A percentile compares a stretch with the other conserved stretches of the same genome.
phyloP scores from a whole-genome alignment of 2,329 filamentous ascomycete species.

The Colletotrichum filicis region DNA sequence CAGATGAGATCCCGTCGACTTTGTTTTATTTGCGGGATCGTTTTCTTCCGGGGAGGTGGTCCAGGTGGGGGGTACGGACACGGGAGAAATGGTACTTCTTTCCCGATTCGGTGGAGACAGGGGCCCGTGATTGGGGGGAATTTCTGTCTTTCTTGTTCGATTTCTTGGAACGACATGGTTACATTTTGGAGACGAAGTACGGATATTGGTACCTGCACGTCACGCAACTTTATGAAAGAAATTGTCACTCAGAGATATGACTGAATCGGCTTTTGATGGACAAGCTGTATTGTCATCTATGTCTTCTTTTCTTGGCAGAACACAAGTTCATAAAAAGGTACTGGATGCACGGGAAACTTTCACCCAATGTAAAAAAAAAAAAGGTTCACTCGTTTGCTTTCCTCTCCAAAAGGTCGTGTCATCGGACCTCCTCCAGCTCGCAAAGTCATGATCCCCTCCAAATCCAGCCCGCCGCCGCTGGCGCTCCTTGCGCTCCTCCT shows the following conservation, averaged over 20 bases:
- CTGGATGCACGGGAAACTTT: too few relatives aligned
- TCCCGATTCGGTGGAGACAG: background rate
- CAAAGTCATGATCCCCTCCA: background rate
- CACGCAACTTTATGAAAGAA: too few relatives aligned
- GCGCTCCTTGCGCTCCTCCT: background rate
- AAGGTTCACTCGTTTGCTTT: too few relatives aligned
- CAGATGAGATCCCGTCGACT: background rate
- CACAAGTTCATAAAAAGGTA: background rate
- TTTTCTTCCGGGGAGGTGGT: conserved; percentile 9
- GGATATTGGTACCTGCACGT: too few relatives aligned
- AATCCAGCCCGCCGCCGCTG: background rate
- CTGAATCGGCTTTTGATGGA: background rate
- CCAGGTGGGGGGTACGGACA: too few relatives aligned
- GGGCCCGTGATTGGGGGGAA: conserved; percentile 26
- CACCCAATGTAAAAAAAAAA: too few relatives aligned
- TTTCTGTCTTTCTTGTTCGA: conserved; percentile 4
- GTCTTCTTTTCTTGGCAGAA: background rate
- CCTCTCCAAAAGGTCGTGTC: too few relatives aligned
- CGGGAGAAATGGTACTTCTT: background rate
- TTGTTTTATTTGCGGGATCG: conserved; percentile 23
- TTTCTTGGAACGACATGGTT: conserved; percentile 2
- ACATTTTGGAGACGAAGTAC: background rate
- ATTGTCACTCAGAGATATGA: too few relatives aligned
- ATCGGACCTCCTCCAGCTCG: too few relatives aligned
- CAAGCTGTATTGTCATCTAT: background rate